phyloP scores from a whole-genome alignment of 805 yeast genomes.

The Isabelozyma heimii region DNA sequence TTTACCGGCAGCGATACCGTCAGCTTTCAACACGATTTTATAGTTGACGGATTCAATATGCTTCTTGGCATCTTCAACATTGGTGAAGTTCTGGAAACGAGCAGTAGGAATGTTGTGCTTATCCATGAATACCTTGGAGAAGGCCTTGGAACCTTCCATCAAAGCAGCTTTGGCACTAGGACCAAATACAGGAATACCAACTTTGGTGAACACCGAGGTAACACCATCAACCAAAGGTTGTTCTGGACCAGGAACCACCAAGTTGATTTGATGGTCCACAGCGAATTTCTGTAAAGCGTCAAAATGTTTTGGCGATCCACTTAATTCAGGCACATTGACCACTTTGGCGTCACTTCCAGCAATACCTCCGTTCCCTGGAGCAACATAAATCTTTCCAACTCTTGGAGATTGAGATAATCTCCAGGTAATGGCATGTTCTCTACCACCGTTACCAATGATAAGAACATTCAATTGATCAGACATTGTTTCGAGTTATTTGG shows the following conservation, averaged over 20 bases:
- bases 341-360: conserved; percentile 50
- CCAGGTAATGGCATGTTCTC: conserved; percentile 98
- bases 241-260: conserved; percentile 98
- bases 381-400: conserved; percentile 76
- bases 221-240: conserved; percentile 97
- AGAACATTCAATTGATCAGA: conserved; percentile 51
- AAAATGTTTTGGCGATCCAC: conserved; percentile 66
- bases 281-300: conserved; percentile 73
- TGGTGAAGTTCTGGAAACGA: conserved; percentile 75
- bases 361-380: conserved; percentile 98
- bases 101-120: conserved; percentile 95
- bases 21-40: conserved; percentile 90
- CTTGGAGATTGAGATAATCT: conserved; percentile 74
- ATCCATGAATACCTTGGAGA: conserved; percentile 91
- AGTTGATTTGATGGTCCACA: conserved; percentile 53
- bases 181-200: conserved; percentile 95
- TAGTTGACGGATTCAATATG: conserved; percentile 66
- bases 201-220: conserved; percentile 62
- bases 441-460: conserved; percentile 96
- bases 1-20: conserved; percentile 98
- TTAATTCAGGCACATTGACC: conserved; percentile 63
- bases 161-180: conserved; percentile 88
- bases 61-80: conserved; percentile 69
- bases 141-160: conserved; percentile 97
- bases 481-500: not conserved